phyloP scores from a whole-genome alignment of 208 protist species.

The Balamuthia mandrillaris region DNA sequence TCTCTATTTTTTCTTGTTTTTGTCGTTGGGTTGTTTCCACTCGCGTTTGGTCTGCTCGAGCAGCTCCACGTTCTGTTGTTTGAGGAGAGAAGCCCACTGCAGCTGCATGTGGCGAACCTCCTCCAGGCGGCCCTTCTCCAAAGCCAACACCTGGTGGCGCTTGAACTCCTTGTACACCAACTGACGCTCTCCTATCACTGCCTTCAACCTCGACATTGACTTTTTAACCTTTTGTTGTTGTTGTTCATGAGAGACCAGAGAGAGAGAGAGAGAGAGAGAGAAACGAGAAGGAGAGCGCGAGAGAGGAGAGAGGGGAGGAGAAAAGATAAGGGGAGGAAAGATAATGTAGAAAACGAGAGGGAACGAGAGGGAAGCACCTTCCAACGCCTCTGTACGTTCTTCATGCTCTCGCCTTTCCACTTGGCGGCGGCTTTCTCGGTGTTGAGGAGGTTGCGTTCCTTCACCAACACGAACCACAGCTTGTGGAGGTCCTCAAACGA shows the following conservation, averaged over 20 bases:
- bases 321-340: neutral
- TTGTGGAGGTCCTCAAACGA: constrained; percentile 49
- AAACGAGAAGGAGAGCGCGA: neutral
- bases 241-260: neutral
- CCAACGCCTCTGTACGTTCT: neutral
- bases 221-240: constrained; percentile 21
- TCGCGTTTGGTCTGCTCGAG: no score
- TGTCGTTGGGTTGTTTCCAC: neutral
- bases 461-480: constrained; percentile 57
- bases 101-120: neutral
- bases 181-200: constrained; percentile 46
- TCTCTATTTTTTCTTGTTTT: neutral
- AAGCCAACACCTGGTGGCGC: constrained; percentile 7
- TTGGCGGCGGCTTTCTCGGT: constrained; percentile 12
- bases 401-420: neutral
- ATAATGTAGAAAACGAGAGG: constrained; percentile 12
- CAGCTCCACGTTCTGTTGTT: constrained; percentile 5
- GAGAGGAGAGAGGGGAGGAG: neutral
- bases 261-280: neutral
- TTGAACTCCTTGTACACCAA: constrained; percentile 25
- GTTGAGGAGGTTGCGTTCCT: constrained; percentile 56
- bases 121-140: constrained; percentile 13
- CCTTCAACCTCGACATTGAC: constrained; percentile 60
- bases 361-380: no score
- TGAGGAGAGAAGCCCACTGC: neutral